Evolutionary conservation across 345 rosid genomes (phyloP), one percentile per base, ranked within the genome.

Genomic region (Rhodamnia argentea): DNA sequence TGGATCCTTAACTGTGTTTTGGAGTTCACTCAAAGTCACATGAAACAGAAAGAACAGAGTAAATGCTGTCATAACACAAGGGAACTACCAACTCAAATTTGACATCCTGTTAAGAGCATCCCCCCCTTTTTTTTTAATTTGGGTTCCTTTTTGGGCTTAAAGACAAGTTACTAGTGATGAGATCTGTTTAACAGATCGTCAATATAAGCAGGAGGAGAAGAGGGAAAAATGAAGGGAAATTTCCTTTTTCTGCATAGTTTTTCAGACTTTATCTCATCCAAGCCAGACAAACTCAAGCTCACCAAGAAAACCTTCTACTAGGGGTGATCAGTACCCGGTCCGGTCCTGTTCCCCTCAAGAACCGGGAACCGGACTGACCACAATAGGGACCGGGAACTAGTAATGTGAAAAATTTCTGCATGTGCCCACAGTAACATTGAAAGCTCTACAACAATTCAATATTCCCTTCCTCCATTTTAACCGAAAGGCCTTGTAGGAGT

Each of bases 401-500:
- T 37, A 37, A 37, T 3, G 40, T 37, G 40, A 37, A 37, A 37
- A 37, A 37, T 37, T 37, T 37, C 40, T 37, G 40, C 40, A 37
- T 3, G 40, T 37, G 40, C 40, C 40, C 40, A 37, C 40, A 37
- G 3, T 37, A 37, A 37, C 40, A 37, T 2, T 37, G 40, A 37
- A 37, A 37, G 40, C 40, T 37, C 40, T 2, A 37, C 40, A 37
- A 37, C 40, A 37, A 37, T 37, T 37, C 40, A 37, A 37, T 37
- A 3, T 37, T 3, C 40, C 40, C 40, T 37, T 37, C 40, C 40
- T 37, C 40, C 40, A 37, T 37, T 37, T 2, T 37, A 89, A 84
- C 86, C 88, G 84, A 85, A 88, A 51, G 90, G 88, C 37, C 91
- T 91, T 85, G 24, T 84, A 52, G 94, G 92, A 50, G n/a, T 90